Evolutionary conservation across 371 early-diverging fungal species (phyloP).

Genomic region (Funneliformis caledonium): DNA sequence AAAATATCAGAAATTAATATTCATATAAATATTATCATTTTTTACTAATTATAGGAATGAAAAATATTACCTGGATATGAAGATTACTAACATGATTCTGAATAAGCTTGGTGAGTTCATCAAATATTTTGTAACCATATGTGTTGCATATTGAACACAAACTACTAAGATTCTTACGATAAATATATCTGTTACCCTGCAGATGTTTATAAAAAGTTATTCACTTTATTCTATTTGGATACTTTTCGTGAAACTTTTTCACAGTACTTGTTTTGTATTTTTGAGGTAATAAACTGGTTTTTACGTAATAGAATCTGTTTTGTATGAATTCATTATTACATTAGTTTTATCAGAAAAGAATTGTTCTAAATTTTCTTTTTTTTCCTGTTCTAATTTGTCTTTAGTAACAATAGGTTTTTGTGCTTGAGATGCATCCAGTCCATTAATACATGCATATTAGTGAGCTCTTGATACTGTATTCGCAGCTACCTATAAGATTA

Average conservation of each 20-base stretch:
- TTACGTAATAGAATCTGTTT: background rate
- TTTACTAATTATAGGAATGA: too few species aligned
- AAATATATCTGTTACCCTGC: too few species aligned
- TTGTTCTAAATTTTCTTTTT: background rate
- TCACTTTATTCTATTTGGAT: background rate
- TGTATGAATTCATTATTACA: slow-evolving; percentile 1
- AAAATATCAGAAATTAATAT: too few species aligned
- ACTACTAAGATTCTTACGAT: too few species aligned
- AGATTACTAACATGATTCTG: too few species aligned
- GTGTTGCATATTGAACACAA: too few species aligned
- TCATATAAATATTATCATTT: too few species aligned
- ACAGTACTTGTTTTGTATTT: background rate
- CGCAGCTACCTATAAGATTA: background rate
- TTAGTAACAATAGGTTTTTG: background rate
- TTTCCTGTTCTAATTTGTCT: background rate
- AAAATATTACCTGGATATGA: too few species aligned
- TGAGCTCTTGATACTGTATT: background rate
- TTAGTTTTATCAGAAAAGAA: background rate
- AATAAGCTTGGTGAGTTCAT: too few species aligned
- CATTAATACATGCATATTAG: background rate
- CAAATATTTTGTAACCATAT: too few species aligned
- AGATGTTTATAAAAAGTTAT: too few species aligned
- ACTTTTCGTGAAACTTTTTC: background rate
- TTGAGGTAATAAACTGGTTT: background rate
- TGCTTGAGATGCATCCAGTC: background rate